Percentiles rank a stretch among this genome's conserved stretches.
Conservation (phyloP, 371 early-diverging fungal species). For the Apophysomyces variabilis region DNA sequence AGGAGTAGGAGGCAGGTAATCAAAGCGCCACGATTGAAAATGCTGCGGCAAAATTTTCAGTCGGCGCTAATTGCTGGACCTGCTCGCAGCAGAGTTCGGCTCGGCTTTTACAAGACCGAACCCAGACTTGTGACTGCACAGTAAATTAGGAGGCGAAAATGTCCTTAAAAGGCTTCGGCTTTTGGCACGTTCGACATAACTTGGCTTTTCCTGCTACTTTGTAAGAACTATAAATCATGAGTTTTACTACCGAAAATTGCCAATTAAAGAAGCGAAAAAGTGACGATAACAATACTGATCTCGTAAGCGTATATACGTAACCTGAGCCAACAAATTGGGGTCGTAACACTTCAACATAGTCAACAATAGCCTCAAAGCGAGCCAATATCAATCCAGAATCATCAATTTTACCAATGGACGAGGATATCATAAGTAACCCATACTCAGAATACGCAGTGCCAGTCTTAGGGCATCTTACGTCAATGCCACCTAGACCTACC, state of each 20-base stretch:
- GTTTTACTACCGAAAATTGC: neutral
- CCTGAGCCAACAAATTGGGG: neutral
- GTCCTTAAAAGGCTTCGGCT: too few relatives aligned
- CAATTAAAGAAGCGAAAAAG: constrained; percentile 1
- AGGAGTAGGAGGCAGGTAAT: too few relatives aligned
- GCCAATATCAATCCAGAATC: neutral
- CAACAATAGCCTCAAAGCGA: neutral
- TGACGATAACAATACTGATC: neutral
- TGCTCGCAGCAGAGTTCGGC: too few relatives aligned
- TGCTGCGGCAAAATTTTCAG: too few relatives aligned
- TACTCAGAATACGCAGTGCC: neutral
- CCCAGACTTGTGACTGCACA: too few relatives aligned
- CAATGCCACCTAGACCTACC: constrained; percentile 30
- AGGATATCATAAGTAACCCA: neutral
- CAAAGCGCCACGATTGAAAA: too few relatives aligned
- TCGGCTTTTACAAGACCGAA: too few relatives aligned
- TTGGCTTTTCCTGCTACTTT: too few relatives aligned
- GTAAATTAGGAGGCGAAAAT: too few relatives aligned
- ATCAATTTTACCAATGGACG: neutral
- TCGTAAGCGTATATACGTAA: neutral
- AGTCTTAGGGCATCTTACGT: neutral
- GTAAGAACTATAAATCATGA: neutral
- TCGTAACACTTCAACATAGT: neutral
- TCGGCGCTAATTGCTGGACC: too few relatives aligned
- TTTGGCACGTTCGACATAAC: too few relatives aligned